Base-by-base conservation (phyloP, 805 yeast species). In the Candida morakotiae region DNA sequence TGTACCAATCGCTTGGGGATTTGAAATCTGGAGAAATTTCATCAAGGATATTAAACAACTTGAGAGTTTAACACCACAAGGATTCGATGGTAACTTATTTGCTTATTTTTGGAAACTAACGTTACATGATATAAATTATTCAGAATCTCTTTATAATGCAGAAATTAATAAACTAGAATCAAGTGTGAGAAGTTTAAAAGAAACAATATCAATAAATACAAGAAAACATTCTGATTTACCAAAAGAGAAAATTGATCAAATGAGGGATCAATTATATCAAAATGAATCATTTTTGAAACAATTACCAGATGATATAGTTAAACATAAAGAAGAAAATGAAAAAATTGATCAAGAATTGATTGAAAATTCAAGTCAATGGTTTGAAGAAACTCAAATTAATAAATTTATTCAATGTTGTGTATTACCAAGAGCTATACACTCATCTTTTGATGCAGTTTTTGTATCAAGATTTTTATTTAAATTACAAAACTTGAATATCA, bases 391-490 rank as follows among this genome's bases (percentile, higher is more conserved):
- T 3, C 44, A 45, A 28, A 20, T 46, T 2, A 32, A 36, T 15
- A 21, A 59, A 1, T 75, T 87, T 33, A 52, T 87, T 24, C 81
- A 81, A 42, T 55, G 59, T 37, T 87, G 96, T 56, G 48, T 87
- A 5, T 57, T 88, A 9, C 96, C 96, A 9, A 68, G 97, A 45
- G 71, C 81, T 3, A 56, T 83, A 2, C 87, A 83, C 45, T 85
- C 96, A 0, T 79, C 94, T 0, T 75, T 81, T 44, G 97, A 88
- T 61, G 95, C 96, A 0, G 66, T 83, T 0, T 89, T 64, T 52
- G 59, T 79, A 24, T 77, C 84, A 0, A 67, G 69, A 38, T 86
- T 88, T 50, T 44, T 87, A 7, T 70, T 77, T 39, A 60, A 67
- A 30, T 48, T 79, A 14, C 77, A 80, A 38, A 53, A 60, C 0